These are phyloP conservation scores for Syzygium malaccense DNA, from an alignment of 441 rosid species.

Conservation along the genomic window DNA sequence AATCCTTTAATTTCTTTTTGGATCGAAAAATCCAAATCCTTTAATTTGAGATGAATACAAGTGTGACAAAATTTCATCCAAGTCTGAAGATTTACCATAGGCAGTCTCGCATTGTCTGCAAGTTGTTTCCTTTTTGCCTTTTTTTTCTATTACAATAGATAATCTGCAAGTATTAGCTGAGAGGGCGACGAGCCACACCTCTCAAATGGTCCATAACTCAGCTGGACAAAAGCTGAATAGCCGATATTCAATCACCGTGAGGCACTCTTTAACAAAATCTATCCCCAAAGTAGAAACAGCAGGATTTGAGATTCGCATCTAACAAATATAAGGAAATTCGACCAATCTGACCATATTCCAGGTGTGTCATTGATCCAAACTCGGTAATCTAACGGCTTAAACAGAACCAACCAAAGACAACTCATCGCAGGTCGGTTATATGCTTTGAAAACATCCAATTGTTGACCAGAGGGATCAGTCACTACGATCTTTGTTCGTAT, in stretches of 20 bases:
- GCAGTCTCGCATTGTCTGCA: background rate
- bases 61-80: background rate
- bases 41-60: background rate
- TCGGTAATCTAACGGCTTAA: background rate
- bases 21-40: background rate
- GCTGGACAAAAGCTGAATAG: too few species aligned
- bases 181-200: background rate
- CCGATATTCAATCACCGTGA: rapidly evolving
- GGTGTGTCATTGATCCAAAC: too few species aligned
- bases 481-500: background rate
- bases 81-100: background rate
- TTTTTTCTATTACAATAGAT: too few species aligned
- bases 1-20: too few species aligned
- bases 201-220: background rate
- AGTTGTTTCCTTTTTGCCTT: background rate
- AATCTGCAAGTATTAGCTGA: background rate
- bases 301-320: too few species aligned
- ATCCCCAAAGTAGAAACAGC: too few species aligned
- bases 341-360: too few species aligned
- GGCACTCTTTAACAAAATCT: rapidly evolving
- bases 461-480: background rate
- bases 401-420: background rate
- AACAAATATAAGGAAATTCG: too few species aligned
- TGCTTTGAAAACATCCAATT: background rate
- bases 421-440: rapidly evolving